Evolutionary conservation across 108 stramenopile species (phyloP), one percentile per base, ranked within the genome.

Genomic region (Hondaea fermentalgiana): DNA sequence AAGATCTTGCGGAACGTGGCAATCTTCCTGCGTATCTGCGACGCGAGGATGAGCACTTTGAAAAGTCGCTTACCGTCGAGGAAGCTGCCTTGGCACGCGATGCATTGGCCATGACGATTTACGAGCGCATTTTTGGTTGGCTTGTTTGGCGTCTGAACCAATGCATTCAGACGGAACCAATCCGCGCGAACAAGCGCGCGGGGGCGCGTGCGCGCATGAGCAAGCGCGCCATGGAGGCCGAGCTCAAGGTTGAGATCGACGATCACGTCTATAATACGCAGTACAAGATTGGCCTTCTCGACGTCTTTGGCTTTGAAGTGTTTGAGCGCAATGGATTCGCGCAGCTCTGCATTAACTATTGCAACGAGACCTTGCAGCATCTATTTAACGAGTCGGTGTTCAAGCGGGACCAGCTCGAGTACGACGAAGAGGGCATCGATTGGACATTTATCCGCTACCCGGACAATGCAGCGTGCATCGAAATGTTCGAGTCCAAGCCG

Each of bases 401-500:
- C 91, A 91, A 91, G 60, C 58, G 89, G 90, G 95, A 94, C 92
- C 88, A 94, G 93, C 59, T 59, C 72, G 93, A 93, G 89, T 94
- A 94, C 90, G 88, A 90, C 42, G 87, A 71, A 44, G 94, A 94
- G 92, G 91, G 90, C 19, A 94, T 94, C 47, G 93, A 91, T 55
- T 92, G 92, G 92, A 55, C 72, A 60, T 92, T 93, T 92, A 88
- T 99, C 89, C 91, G 93, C 19, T 98, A 98, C 90, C 97, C 98
- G 12, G 98, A 99, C 93, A 99, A 99, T 91, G 95, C 97, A 90
- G 97, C 98, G 89, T 98, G 98, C 92, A 90, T 99, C 55, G 98
- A 99, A 72, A 97, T 99, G 17, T 97, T 99, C 92, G 97, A 98
- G 93, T 93, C 94, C n/a, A 94, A 94, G 88, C 96, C 69, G 60